Base-by-base conservation (phyloP, 2,329 filamentous ascomycete species). In the Phaeosphaeria sp. region DNA sequence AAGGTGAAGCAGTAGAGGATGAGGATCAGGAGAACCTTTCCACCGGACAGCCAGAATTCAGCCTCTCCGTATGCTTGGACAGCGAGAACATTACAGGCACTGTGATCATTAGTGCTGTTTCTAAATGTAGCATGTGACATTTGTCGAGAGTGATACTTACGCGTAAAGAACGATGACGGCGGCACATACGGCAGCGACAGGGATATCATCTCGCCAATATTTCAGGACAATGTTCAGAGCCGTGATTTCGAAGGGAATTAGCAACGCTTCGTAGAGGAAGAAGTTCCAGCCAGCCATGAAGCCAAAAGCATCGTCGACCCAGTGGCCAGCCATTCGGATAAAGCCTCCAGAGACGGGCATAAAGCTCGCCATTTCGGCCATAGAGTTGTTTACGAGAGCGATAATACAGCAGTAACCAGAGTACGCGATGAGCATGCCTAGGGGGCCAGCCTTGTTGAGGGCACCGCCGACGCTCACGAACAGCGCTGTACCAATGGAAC, bases 321-420 rank as follows among this genome's bases (percentile, higher is more conserved):
- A 90, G 64, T 86, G 80, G 25, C 87, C 86, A 4, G 86, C 86
- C 67, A 89, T 81, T 58, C 87, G 85, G 62, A 90, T 84, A 69
- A 89, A 89, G 1, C 85, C 85, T 61, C 87, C 87, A 43, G 81
- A 83, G 47, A 90, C 82, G 22, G 88, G 87, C 81, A 87, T 86
- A 60, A 84, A 84, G 39, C 82, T 81, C 27, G 80, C 83, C 87
- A 90, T 89, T 72, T 90, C 87, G 9, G 87, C 87, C 58, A 89
- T 80, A 60, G 82, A 83, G 69, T 89, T 89, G 80, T 89, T 89
- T 69, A 89, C 84, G 47, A 87, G 77, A 22, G 79, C 87, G 58
- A 89, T 80, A 53, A 89, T 68, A 66, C 78, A 72, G 39, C 79
- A 80, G 71, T 89, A 88, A 44, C 87, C 61, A 33, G 80, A 78